Conservation (phyloP, 495 filamentous ascomycete genomes). For the Hypoxylon trugodes region DNA sequence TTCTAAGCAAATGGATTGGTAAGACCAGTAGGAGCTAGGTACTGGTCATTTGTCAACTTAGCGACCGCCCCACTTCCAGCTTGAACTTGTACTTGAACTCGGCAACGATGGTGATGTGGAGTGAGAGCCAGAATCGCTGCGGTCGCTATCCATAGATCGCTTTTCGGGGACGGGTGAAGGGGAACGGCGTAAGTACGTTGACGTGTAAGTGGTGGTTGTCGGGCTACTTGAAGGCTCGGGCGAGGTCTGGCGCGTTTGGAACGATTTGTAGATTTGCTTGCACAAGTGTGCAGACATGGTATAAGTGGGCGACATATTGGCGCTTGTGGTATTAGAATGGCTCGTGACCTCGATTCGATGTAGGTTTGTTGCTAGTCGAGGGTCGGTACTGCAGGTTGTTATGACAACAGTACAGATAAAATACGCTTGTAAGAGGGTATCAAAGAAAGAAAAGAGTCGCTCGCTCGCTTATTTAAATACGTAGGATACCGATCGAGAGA, state of each 20-base stretch:
- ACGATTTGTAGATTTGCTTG: conserved; percentile 60
- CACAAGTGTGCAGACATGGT: conserved; percentile 63
- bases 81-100: conserved; percentile 22
- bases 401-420: not conserved
- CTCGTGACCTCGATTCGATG: conserved; percentile 15
- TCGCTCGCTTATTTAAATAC: conserved; percentile 3
- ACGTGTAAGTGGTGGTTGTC: conserved; percentile 25
- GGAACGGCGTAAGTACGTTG: conserved; percentile 49
- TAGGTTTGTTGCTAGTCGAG: not conserved
- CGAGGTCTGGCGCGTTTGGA: conserved; percentile 51
- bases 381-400: not conserved
- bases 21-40: not conserved
- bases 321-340: conserved; percentile 1
- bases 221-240: conserved; percentile 41
- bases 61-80: conserved; percentile 41
- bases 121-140: conserved; percentile 40
- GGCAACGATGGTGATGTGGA: conserved; percentile 9
- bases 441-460: not conserved
- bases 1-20: too few species aligned
- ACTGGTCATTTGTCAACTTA: too few species aligned
- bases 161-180: conserved; percentile 49
- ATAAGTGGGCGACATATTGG: conserved; percentile 59
- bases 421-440: conserved; percentile 17
- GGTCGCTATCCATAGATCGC: conserved; percentile 55
- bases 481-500: not conserved